Evolutionary conservation across 2,329 filamentous ascomycete species (phyloP).

Genomic region (Fusarium torreyae): DNA sequence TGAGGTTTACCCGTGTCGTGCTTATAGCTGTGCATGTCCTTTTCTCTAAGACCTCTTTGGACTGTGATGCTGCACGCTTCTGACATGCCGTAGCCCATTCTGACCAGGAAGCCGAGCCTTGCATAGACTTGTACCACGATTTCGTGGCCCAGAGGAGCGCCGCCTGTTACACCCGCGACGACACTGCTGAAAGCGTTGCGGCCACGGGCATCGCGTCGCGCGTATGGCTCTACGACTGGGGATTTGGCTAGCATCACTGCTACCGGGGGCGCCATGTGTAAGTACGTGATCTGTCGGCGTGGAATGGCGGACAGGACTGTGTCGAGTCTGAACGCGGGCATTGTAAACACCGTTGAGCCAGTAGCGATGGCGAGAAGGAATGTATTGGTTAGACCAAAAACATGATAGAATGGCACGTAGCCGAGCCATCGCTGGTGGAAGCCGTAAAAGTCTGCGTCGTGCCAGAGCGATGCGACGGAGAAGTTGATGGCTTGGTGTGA

Average conservation of each 20-base stretch:
- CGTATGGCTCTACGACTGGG: constrained; percentile 74
- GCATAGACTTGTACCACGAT: constrained; percentile 73
- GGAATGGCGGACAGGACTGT: constrained; percentile 74
- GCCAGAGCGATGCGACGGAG: constrained; percentile 65
- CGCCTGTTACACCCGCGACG: constrained; percentile 69
- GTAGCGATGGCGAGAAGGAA: constrained; percentile 69
- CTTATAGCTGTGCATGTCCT: constrained; percentile 60
- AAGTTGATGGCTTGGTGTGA: constrained; percentile 77
- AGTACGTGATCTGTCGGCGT: constrained; percentile 73
- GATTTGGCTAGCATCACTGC: constrained; percentile 79
- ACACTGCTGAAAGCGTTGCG: constrained; percentile 72
- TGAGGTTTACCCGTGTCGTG: constrained; percentile 78
- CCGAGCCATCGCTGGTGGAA: constrained; percentile 65
- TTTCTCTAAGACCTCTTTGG: constrained; percentile 69
- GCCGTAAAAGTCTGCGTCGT: constrained; percentile 64
- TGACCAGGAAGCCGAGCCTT: constrained; percentile 64
- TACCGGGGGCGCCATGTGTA: constrained; percentile 79
- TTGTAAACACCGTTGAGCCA: constrained; percentile 74
- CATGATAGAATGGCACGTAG: constrained; percentile 80
- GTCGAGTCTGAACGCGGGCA: constrained; percentile 79
- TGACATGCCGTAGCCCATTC: constrained; percentile 82
- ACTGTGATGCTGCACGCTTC: constrained; percentile 77
- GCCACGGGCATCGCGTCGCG: constrained; percentile 59
- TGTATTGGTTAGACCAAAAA: constrained; percentile 71
- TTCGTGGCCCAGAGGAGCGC: constrained; percentile 73